Evolutionary conservation across 1,284 basidiomycete genomes (phyloP).

Genomic region (Trichosporon coremiiforme): DNA sequence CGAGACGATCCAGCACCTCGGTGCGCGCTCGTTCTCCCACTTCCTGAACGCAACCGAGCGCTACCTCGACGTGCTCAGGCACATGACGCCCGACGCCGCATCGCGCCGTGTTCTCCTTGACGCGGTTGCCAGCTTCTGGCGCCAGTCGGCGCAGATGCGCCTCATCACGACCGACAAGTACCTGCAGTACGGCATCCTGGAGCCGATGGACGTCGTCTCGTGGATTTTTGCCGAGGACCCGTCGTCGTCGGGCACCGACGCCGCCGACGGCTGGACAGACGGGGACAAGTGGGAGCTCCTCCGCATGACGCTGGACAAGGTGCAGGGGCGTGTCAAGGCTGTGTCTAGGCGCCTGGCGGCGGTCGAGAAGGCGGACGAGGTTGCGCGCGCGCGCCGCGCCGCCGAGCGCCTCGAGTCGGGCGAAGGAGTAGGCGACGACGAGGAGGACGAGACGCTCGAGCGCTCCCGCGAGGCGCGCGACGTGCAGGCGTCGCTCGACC

Average conservation of each 20-base stretch:
- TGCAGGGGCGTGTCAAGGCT: slow-evolving; percentile 77
- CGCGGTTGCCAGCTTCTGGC: slow-evolving; percentile 78
- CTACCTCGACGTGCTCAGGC: slow-evolving; percentile 85
- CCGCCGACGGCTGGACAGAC: slow-evolving; percentile 59
- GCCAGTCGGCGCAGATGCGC: slow-evolving; percentile 76
- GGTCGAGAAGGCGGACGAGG: slow-evolving; percentile 82
- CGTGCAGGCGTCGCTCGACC: slow-evolving; percentile 48
- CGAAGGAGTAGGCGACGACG: slow-evolving; percentile 44
- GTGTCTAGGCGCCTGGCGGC: slow-evolving; percentile 70
- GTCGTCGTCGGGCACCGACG: slow-evolving; percentile 49
- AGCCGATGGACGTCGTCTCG: slow-evolving; percentile 84
- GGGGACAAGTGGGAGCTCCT: slow-evolving; percentile 79
- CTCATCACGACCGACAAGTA: slow-evolving; percentile 94
- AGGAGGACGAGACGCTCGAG: slow-evolving; percentile 38
- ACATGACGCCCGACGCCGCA: slow-evolving; percentile 63
- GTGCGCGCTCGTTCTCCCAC: slow-evolving; percentile 94
- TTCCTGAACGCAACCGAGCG: slow-evolving; percentile 96
- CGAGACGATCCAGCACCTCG: slow-evolving; percentile 86
- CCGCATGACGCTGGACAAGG: slow-evolving; percentile 76
- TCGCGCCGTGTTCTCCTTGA: slow-evolving; percentile 65
- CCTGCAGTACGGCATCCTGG: slow-evolving; percentile 97
- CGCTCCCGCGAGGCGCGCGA: slow-evolving; percentile 46
- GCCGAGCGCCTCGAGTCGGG: slow-evolving; percentile 49
- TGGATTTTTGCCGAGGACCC: slow-evolving; percentile 71
- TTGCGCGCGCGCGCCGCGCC: slow-evolving; percentile 72